A percentile compares a stretch with the other conserved stretches of the same genome.
These are phyloP conservation scores for Zygosaccharomyces rouxii DNA, from an alignment of 805 yeast species.

Conservation along the genomic window DNA sequence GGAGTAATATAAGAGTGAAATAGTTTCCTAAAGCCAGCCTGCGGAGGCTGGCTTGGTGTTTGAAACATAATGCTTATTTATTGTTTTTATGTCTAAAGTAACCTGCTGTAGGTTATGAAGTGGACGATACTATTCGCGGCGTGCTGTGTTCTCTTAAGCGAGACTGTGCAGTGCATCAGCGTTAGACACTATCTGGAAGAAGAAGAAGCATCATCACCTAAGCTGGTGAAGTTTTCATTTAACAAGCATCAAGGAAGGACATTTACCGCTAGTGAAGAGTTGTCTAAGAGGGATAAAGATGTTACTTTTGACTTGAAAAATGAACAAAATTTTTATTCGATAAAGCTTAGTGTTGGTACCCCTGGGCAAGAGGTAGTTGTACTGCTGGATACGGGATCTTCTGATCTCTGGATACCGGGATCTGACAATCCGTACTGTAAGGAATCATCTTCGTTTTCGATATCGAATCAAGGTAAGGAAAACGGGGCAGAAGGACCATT, in stretches of 20 bases:
- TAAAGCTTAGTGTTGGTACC: slow-evolving; percentile 47
- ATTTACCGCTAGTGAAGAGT: slow-evolving; percentile 10
- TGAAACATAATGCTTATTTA: too few species aligned
- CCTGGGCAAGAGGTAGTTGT: slow-evolving; percentile 46
- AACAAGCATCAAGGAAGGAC: slow-evolving; percentile 24
- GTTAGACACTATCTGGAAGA: neutral
- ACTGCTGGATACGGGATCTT: slow-evolving; percentile 63
- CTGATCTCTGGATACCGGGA: slow-evolving; percentile 54
- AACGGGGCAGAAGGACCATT: neutral
- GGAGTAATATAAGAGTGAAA: too few species aligned
- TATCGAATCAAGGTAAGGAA: neutral
- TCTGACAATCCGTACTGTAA: slow-evolving; percentile 46
- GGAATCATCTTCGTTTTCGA: slow-evolving; percentile 1
- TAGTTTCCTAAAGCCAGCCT: too few species aligned
- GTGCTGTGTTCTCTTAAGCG: neutral
- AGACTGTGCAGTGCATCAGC: neutral
- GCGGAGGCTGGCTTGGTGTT: too few species aligned
- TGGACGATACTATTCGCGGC: neutral
- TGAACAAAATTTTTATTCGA: slow-evolving; percentile 42
- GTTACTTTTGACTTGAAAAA: slow-evolving; percentile 30
- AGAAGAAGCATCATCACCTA: neutral
- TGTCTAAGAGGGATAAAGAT: neutral
- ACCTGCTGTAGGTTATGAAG: neutral
- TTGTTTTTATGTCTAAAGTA: neutral
- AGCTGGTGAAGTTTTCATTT: slow-evolving; percentile 17